Evolutionary conservation across 106 monocot genomes (phyloP).

Genomic region (Phalaenopsis equestris): DNA sequence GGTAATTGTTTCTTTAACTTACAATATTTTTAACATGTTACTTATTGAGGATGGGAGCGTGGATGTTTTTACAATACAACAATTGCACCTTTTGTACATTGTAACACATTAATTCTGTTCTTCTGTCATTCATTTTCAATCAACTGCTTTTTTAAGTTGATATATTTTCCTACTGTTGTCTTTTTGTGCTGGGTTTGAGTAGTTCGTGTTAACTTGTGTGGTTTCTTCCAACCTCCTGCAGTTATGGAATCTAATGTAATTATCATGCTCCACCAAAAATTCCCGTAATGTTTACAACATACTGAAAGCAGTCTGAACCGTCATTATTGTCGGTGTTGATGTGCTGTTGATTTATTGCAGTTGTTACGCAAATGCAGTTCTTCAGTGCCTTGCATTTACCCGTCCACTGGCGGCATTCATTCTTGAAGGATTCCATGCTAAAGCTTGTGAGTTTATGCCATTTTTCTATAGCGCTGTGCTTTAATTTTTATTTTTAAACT

Average conservation of each 20-base stretch:
- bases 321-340: not conserved
- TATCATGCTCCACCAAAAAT: not conserved
- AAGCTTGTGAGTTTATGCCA: slow-evolving; percentile 39
- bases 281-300: not conserved
- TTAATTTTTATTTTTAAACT: not conserved
- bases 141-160: not conserved
- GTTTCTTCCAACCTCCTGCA: not conserved
- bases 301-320: not conserved
- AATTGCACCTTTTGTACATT: not conserved
- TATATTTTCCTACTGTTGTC: not conserved
- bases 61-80: not conserved
- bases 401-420: slow-evolving; percentile 63
- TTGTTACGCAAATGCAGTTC: slow-evolving; percentile 92
- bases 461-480: not conserved
- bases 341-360: slow-evolving; percentile 29
- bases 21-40: not conserved
- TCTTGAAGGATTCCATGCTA: slow-evolving; percentile 55
- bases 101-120: not conserved
- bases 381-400: slow-evolving; percentile 77
- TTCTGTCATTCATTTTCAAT: not conserved
- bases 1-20: slow-evolving; percentile 32
- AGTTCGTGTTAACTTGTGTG: not conserved
- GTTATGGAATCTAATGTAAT: not conserved
- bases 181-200: not conserved
- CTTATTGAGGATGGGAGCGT: not conserved